Evolutionary conservation across 495 filamentous ascomycete species (phyloP).

Genomic region (Friedmanniomyces endolithicus): DNA sequence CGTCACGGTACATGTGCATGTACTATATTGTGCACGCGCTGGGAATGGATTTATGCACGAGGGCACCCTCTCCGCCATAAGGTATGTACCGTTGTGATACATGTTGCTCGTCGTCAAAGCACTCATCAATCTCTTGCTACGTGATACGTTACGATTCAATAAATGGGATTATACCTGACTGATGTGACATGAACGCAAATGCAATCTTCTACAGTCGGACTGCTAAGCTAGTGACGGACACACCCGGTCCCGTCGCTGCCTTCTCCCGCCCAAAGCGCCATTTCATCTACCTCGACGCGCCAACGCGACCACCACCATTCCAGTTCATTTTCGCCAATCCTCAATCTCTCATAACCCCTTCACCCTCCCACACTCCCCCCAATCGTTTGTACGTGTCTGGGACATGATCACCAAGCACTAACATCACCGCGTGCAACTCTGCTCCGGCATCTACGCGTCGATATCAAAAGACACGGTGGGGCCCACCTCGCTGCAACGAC

Average conservation of each 20-base stretch:
- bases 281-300: neutral
- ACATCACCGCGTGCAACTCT: neutral
- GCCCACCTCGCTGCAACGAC: neutral
- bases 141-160: no score
- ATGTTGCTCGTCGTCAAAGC: no score
- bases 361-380: neutral
- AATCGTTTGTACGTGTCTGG: neutral
- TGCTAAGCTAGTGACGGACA: no score
- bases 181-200: no score
- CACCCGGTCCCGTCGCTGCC: neutral
- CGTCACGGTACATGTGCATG: no score
- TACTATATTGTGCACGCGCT: no score
- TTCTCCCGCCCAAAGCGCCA: neutral
- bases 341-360: neutral
- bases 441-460: neutral
- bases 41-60: no score
- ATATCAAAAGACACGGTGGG: slow-evolving; percentile 4
- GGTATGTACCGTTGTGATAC: no score
- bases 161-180: no score
- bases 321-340: neutral
- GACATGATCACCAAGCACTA: slow-evolving; percentile 10
- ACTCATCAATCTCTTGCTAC: no score
- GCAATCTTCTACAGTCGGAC: no score
- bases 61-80: no score
- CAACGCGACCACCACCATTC: neutral